Percentiles rank a stretch among this genome's conserved stretches.
phyloP scores from a whole-genome alignment of 2,329 filamentous ascomycete species.

The Neoarthrinium moseri region DNA sequence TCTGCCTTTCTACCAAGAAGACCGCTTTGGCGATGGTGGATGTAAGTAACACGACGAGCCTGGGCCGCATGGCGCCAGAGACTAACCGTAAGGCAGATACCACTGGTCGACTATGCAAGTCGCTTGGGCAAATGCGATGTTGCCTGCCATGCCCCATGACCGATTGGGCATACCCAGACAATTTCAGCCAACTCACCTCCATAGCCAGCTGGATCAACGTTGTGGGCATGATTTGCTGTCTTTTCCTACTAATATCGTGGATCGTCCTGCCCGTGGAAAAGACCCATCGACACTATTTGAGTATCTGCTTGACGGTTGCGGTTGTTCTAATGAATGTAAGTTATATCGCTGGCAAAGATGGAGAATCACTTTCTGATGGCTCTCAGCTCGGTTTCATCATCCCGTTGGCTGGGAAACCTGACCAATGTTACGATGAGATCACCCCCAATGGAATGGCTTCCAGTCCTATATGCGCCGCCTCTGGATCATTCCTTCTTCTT shows the following conservation, averaged over 20 bases:
- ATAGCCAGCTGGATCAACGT: conserved; percentile 84
- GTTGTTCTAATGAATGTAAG: conserved; percentile 78
- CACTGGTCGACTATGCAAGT: conserved; percentile 54
- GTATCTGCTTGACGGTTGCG: conserved; percentile 77
- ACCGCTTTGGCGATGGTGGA: conserved; percentile 44
- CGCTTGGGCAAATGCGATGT: conserved; percentile 55
- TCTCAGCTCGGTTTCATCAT: conserved; percentile 83
- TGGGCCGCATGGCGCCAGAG: no score
- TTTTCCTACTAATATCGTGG: conserved; percentile 80
- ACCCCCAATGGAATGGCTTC: conserved; percentile 92
- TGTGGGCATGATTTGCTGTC: conserved; percentile 66
- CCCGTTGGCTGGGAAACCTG: conserved; percentile 73
- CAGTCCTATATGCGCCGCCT: conserved; percentile 79
- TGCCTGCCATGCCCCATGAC: conserved; percentile 89
- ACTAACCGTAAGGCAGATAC: no score
- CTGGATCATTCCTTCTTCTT: conserved; percentile 80
- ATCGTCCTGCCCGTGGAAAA: conserved; percentile 78
- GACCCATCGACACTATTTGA: conserved; percentile 90
- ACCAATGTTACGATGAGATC: conserved; percentile 85
- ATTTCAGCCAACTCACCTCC: conserved; percentile 57
- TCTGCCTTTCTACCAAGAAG: conserved; percentile 66
- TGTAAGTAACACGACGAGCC: no score
- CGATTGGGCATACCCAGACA: conserved; percentile 68
- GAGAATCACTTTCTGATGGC: conserved; percentile 9
- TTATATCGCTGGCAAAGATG: conserved; percentile 16